Base-by-base conservation (phyloP, 2,329 filamentous ascomycete species). In the Chaetomiaceae sp. region DNA sequence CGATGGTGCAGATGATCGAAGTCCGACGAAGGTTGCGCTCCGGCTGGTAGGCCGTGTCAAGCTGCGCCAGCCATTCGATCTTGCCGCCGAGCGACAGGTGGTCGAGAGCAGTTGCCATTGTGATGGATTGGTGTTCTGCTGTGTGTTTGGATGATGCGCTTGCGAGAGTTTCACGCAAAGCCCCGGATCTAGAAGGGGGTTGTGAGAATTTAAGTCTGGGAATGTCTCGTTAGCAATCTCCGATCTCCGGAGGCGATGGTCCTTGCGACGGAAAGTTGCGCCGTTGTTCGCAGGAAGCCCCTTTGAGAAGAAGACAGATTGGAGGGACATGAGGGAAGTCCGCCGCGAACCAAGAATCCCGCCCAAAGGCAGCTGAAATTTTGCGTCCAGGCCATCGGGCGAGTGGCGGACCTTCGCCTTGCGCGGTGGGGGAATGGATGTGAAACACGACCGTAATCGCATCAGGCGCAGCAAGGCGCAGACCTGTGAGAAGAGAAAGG, bases 1-100 rank as follows among this genome's bases (percentile, higher is more conserved):
- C 93, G 70, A 99, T 97, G 65, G 93, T 97, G 78, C 92, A 90
- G 74, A 99, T 96, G 77, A 99, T 99, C 68, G 91, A 96, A 58
- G 92, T 96, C 63, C 93, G 86, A 67, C 93, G 89, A 75, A 93
- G 95, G 78, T 95, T 91, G 73, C 86, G 88, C 65, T 85, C 81
- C 51, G 92, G 91, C 63, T 81, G 78, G 76, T 86, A 90, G 68
- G 93, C 87, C 60, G 92, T 96, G 77, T 96, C 86, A 68, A 99
- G 87, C 57, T 73, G 71, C 56, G 80, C 75, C 56, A 85, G 74
- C 82, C 82, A 85, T 66, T 78, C 75, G 61, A 85, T 81, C 70
- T 79, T 79, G 66, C 80, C 79, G 70, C 87, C 85, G 67, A 87
- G 83, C 68, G 82, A 81, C 69, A 96, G 83, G 74, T 96, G 90